Percentiles rank a stretch among this genome's conserved stretches.
phyloP scores from a whole-genome alignment of 202 grass and related monocot genomes.

The Eragrostis tef region DNA sequence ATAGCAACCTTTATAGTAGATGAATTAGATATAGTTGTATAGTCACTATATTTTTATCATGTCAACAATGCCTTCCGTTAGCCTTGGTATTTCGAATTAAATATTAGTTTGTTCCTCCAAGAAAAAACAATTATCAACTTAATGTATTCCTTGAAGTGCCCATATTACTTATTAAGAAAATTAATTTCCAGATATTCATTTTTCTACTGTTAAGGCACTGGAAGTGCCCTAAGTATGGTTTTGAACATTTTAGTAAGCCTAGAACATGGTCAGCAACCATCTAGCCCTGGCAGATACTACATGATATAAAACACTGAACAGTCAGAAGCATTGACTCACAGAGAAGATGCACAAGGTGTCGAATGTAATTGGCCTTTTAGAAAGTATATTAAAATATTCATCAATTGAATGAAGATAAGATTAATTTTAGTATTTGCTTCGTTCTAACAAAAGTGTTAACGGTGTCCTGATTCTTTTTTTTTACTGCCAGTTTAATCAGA shows the following conservation, averaged over 20 bases:
- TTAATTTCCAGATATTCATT: too few species aligned
- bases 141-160: too few species aligned
- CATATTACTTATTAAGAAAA: too few species aligned
- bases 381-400: constrained; percentile 22
- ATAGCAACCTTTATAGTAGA: too few species aligned
- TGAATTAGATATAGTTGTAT: too few species aligned
- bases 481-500: constrained; percentile 37
- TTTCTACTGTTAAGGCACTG: neutral
- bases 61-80: too few species aligned
- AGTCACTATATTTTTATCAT: too few species aligned
- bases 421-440: neutral
- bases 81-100: too few species aligned
- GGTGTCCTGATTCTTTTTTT: neutral
- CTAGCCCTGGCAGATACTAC: neutral
- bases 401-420: neutral
- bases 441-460: neutral
- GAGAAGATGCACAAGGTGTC: neutral
- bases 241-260: neutral
- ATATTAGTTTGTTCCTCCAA: too few species aligned
- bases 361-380: neutral
- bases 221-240: constrained; percentile 13
- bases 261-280: neutral
- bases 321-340: constrained; percentile 21
- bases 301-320: constrained; percentile 18
- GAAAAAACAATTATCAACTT: too few species aligned